Conservation (phyloP, 2,329 filamentous ascomycete genomes). For the Penicillium italicum region DNA sequence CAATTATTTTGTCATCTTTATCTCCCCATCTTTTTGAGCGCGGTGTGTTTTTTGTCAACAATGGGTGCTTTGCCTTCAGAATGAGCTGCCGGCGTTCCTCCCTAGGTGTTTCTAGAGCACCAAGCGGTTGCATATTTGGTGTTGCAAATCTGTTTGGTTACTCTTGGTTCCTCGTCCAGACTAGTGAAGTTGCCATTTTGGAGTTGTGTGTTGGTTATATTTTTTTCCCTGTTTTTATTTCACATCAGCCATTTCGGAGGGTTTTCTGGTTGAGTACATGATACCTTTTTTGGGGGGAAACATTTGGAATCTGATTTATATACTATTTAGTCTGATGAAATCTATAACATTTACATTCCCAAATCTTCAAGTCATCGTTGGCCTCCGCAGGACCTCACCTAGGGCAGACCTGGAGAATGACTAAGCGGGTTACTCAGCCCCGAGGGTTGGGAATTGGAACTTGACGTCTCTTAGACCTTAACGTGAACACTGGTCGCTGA, state of each 20-base stretch:
- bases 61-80: constrained; percentile 12
- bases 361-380: too few species aligned
- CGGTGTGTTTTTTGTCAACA: constrained; percentile 9
- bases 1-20: constrained; percentile 13
- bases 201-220: background rate
- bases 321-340: background rate
- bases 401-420: background rate
- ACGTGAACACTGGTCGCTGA: background rate
- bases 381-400: background rate
- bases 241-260: constrained; percentile 18
- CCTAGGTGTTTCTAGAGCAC: constrained; percentile 12
- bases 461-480: background rate
- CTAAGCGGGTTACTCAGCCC: background rate
- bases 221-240: constrained; percentile 2
- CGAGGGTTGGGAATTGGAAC: background rate
- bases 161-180: background rate
- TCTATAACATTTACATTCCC: background rate
- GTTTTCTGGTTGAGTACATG: constrained; percentile 13
- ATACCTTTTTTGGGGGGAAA: constrained; percentile 15
- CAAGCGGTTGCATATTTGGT: constrained; percentile 23
- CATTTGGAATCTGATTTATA: constrained; percentile 6
- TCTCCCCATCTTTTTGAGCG: constrained; percentile 9
- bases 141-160: constrained; percentile 12
- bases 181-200: background rate
- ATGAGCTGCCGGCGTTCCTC: constrained; percentile 13